Conservation (phyloP, 2,329 filamentous ascomycete genomes). For the Periconia sp. region DNA sequence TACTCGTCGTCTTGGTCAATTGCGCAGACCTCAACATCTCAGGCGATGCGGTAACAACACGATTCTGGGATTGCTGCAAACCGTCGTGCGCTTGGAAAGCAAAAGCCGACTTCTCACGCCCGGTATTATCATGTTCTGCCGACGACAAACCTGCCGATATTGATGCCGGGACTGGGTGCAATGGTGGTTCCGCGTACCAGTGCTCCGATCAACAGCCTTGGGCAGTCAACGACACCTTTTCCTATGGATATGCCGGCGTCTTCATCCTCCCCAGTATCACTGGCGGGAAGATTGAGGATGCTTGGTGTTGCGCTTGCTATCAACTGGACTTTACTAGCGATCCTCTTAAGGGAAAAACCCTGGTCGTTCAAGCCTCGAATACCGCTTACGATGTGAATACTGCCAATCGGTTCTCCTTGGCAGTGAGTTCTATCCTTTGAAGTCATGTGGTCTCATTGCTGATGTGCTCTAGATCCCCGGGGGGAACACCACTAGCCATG, state of each 20-base stretch:
- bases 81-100: constrained; percentile 66
- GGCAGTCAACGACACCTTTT: constrained; percentile 63
- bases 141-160: constrained; percentile 60
- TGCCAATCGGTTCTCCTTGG: constrained; percentile 42
- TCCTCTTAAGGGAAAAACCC: constrained; percentile 63
- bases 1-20: constrained; percentile 29
- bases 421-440: constrained; percentile 27
- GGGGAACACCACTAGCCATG: constrained; percentile 42
- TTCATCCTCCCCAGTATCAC: constrained; percentile 49
- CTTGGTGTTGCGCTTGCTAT: constrained; percentile 73
- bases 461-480: constrained; percentile 37
- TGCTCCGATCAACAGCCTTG: constrained; percentile 69
- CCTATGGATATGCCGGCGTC: constrained; percentile 71
- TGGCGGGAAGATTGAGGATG: constrained; percentile 58
- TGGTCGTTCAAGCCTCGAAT: constrained; percentile 70
- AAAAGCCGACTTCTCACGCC: constrained; percentile 60
- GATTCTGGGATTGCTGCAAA: constrained; percentile 70
- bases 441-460: constrained; percentile 11
- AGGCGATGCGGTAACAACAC: constrained; percentile 42
- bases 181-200: constrained; percentile 61
- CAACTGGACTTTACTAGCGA: constrained; percentile 65
- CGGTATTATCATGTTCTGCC: constrained; percentile 62
- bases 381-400: constrained; percentile 54
- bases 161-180: constrained; percentile 60
- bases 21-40: constrained; percentile 30